A percentile compares a stretch with the other conserved stretches of the same genome.
These are phyloP conservation scores for Lepidium aucheri DNA, from an alignment of 345 rosid genomes.

Conservation along the genomic window DNA sequence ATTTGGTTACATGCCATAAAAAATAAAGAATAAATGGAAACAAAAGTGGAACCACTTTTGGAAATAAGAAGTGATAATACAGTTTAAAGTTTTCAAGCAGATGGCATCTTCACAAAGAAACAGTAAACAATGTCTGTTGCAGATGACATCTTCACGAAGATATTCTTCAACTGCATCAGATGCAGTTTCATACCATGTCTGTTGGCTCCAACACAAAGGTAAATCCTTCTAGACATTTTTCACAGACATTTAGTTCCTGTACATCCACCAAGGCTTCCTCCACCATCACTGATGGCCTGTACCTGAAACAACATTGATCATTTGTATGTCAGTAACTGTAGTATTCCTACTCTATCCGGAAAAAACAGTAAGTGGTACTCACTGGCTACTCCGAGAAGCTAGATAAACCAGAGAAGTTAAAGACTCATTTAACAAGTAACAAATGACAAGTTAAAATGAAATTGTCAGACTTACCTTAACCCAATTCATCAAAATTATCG, in stretches of 20 bases:
- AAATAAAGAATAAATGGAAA: no score
- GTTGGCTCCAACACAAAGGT: slow-evolving; percentile 59
- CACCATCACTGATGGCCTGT: slow-evolving; percentile 46
- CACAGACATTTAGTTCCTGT: slow-evolving; percentile 48
- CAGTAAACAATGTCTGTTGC: no score
- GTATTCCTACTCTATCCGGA: background rate
- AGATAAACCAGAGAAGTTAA: slow-evolving; percentile 26
- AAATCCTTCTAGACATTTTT: slow-evolving; percentile 60
- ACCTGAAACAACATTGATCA: slow-evolving; percentile 27
- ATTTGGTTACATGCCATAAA: no score
- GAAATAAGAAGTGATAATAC: no score
- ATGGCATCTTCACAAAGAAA: no score
- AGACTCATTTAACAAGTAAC: background rate
- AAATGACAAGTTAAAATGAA: background rate
- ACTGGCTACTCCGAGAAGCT: slow-evolving; percentile 71
- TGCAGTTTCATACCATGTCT: slow-evolving; percentile 48
- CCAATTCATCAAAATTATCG: slow-evolving; percentile 48
- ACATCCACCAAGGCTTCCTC: slow-evolving; percentile 60
- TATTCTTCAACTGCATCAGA: no score
- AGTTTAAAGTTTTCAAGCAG: no score
- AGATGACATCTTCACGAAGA: no score
- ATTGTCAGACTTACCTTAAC: slow-evolving; percentile 45
- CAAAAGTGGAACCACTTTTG: no score
- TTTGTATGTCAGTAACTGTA: slow-evolving; percentile 1
- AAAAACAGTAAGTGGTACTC: slow-evolving; percentile 35